These are phyloP conservation scores for Psilocybe sp. DNA, from an alignment of 768 basidiomycete species.

Conservation along the genomic window DNA sequence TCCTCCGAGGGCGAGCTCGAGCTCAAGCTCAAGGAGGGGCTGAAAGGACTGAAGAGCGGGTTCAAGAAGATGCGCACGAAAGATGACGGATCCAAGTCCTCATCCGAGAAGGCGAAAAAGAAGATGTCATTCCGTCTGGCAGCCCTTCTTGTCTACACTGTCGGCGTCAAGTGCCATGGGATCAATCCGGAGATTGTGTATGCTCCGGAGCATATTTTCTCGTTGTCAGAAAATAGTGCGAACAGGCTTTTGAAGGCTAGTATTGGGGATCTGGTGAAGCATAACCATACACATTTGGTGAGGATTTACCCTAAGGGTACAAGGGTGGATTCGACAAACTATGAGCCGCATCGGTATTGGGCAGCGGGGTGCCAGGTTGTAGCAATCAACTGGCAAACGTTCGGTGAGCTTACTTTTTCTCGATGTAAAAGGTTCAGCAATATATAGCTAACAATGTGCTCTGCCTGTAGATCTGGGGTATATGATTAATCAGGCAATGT, in stretches of 20 bases:
- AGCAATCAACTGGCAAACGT: slow-evolving; percentile 97
- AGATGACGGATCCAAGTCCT: slow-evolving; percentile 5
- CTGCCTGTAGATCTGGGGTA: slow-evolving; percentile 72
- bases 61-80: slow-evolving; percentile 25
- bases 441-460: too few species aligned
- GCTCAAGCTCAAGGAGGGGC: slow-evolving; percentile 14
- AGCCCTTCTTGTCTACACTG: slow-evolving; percentile 88
- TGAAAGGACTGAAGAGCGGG: slow-evolving; percentile 19
- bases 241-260: slow-evolving; percentile 70
- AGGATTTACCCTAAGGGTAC: slow-evolving; percentile 88
- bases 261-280: slow-evolving; percentile 81
- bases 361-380: slow-evolving; percentile 86
- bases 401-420: slow-evolving; percentile 64
- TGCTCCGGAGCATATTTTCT: slow-evolving; percentile 86
- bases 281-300: slow-evolving; percentile 82
- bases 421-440: too few species aligned
- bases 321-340: slow-evolving; percentile 84
- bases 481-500: slow-evolving; percentile 96
- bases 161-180: slow-evolving; percentile 93
- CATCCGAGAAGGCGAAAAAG: slow-evolving; percentile 36
- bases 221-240: slow-evolving; percentile 81
- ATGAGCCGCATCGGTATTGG: slow-evolving; percentile 91
- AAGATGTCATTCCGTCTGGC: slow-evolving; percentile 77
- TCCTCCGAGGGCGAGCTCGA: slow-evolving; percentile 19
- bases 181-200: slow-evolving; percentile 90